Percentiles rank a stretch among this genome's conserved stretches.
phyloP scores from a whole-genome alignment of 306 rosid species.

The Lagenaria siceraria region DNA sequence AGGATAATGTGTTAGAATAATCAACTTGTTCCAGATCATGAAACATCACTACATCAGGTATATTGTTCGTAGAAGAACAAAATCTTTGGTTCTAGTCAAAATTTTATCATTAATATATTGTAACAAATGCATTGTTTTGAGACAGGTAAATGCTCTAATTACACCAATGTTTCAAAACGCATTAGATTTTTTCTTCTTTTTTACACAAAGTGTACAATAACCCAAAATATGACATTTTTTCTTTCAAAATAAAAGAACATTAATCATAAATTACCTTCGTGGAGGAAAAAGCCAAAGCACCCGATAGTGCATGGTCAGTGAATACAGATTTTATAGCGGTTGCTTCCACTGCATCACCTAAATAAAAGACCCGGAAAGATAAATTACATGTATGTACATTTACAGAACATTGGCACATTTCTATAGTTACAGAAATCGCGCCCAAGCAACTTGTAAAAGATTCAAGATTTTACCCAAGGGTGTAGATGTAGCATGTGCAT shows the following conservation, averaged over 20 bases:
- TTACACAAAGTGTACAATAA: background rate
- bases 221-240: background rate
- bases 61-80: background rate
- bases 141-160: no score
- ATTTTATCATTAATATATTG: background rate
- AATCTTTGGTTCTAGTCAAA: background rate
- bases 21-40: background rate
- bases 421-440: constrained; percentile 4
- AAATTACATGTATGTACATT: background rate
- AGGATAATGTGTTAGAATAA: background rate
- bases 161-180: no score
- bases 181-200: no score
- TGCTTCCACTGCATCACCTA: constrained; percentile 82
- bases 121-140: no score
- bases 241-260: background rate
- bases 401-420: background rate
- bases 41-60: background rate
- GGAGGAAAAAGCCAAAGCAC: constrained; percentile 72
- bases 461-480: constrained; percentile 48
- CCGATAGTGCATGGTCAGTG: constrained; percentile 34
- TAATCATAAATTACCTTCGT: constrained; percentile 53
- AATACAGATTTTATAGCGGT: constrained; percentile 70
- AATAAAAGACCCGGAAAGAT: background rate
- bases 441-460: constrained; percentile 12
- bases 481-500: constrained; percentile 92